Evolutionary conservation across 2,329 filamentous ascomycete genomes (phyloP), one percentile per base, ranked within the genome.

Genomic region (Fusarium agapanthi): DNA sequence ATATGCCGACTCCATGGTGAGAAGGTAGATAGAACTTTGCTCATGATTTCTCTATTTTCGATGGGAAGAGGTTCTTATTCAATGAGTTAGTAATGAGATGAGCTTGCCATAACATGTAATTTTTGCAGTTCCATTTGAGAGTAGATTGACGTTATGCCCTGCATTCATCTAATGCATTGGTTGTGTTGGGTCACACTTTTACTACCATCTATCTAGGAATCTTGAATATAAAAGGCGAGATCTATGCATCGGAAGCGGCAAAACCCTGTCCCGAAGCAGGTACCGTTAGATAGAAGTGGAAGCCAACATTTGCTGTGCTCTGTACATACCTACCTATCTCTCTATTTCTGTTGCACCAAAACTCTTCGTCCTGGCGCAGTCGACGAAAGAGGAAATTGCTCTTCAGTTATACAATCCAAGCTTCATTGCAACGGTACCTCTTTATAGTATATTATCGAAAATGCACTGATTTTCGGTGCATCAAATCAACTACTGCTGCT

Each of bases 231-330:
- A 56, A n/a, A 30, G 35, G 35, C 28, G 50, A 58, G 60, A 65
- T 58, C 28, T 32, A 30, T 48, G 34, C 20, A 38, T 48, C 74
- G 75, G 75, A 64, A 53, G 40, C 77, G 77, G 77, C 59, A 61
- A 74, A 78, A 78, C 76, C 54, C 51, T 63, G 51, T 34, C 51
- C 77, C 76, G 77, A 71, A 35, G 41, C 48, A 64, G 44, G 54
- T 73, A 66, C 73, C 51, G 38, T 22, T 37, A 48, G 57, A 57
- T 34, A 26, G 28, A 57, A 38, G 43, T 65, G 64, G 50, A 30
- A 40, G 48, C 38, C 59, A 34, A 41, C 55, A 64, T 60, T 41
- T n/a, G n/a, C 38, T 12, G 13, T 22, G 14, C 20, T 40, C 38
- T n/a, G 38, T 37, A 18, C 35, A n/a, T n/a, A n/a, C 18, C 16